Conservation (phyloP, 106 monocot genomes). For the Phalaenopsis aphrodite region DNA sequence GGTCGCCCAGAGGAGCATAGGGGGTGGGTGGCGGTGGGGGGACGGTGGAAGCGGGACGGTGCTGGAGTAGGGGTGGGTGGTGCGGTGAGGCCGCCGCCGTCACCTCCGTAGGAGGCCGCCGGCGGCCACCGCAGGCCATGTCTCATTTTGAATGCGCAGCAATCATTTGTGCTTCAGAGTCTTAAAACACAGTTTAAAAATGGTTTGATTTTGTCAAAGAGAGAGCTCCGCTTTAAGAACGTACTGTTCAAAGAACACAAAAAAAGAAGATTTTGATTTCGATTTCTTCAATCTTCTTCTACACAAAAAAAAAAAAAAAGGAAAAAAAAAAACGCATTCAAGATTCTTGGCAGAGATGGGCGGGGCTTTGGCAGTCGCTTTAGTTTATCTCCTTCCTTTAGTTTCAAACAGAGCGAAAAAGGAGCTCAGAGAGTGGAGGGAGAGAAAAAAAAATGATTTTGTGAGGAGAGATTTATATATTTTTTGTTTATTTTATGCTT, state of each 20-base stretch:
- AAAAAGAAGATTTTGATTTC: too few relatives aligned
- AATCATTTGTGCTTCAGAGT: not conserved
- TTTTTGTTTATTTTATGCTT: not conserved
- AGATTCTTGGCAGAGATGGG: not conserved
- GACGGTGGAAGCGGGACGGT: not conserved
- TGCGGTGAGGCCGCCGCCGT: not conserved
- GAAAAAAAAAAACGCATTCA: not conserved
- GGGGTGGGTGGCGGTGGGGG: not conserved
- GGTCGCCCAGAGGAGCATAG: constrained; percentile 9
- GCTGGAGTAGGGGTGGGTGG: not conserved
- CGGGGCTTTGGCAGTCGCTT: not conserved
- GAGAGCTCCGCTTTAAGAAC: too few relatives aligned
- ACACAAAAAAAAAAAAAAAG: not conserved
- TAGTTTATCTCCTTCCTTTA: not conserved
- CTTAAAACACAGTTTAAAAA: not conserved
- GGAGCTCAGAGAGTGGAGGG: not conserved
- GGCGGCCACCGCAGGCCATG: not conserved
- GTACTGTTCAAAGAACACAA: too few relatives aligned
- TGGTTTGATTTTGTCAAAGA: too few relatives aligned
- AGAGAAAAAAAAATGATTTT: not conserved
- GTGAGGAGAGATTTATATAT: too few relatives aligned
- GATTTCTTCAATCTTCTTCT: not conserved
- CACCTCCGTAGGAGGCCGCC: not conserved
- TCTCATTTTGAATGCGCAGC: not conserved
- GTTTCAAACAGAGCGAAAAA: not conserved